Base-by-base conservation (phyloP, 2,329 filamentous ascomycete genomes). In the Metarhizium sp. region DNA sequence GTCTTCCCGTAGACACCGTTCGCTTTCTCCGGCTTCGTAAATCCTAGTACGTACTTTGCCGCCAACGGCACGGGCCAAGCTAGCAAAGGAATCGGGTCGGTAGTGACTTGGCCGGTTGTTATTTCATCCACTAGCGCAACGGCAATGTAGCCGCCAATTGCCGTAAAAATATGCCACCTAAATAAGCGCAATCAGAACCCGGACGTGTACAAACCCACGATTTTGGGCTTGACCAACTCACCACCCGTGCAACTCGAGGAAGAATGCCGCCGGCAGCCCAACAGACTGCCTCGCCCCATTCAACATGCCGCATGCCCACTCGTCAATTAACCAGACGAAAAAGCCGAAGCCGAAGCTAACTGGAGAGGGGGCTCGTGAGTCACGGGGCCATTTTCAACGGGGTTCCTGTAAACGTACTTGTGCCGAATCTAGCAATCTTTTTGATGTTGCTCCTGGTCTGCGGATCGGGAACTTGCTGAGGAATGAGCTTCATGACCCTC, bases 121-220 rank as follows among this genome's bases (percentile, higher is more conserved):
- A 74, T 64, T 2, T 67, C 46, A 34, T 74, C 72, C 10, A 74
- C 64, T 29, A 71, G 57, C 0, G 63, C 70, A 8, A 74, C 70
- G 2, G 65, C 72, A 4, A 68, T 63, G 43, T 74, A 74, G 2
- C 71, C 72, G 11, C 72, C 72, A 32, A 74, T 69, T 0, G 68
- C 69, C 4, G 72, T 75, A 6, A 73, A 67, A 6, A 74, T 45
- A 56, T 75, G 72, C 72, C 72, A 74, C 71, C 71, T 74, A 11
- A 2, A 13, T 6, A 1, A 1, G 48, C 32, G 32, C 32, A 11
- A 11, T 34, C 11, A 58, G 29, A 60, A 36, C n/a, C 8, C 10
- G 38, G 16, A 10, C 36, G 38, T 4, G 43, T 14, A 4, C 7
- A 7, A 11, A 34, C 1, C 32, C 32, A 8, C 1, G 32, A 11